Conservation (phyloP, 2,329 filamentous ascomycete species). For the Cytospora chrysosperma region DNA sequence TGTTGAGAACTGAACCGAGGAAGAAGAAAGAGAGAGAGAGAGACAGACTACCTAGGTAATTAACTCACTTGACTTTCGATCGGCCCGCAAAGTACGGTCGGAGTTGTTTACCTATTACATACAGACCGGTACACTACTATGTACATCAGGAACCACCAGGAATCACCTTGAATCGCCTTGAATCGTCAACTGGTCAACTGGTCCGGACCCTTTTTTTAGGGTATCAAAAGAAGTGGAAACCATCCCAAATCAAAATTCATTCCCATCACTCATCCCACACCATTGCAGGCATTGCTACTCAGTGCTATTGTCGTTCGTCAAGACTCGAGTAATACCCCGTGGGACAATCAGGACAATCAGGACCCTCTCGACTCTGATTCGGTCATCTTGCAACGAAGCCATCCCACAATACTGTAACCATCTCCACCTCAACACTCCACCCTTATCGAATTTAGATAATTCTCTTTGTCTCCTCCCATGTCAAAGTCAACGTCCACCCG, state of each 20-base stretch:
- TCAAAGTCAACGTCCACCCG: background rate
- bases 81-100: too few relatives aligned
- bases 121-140: too few relatives aligned
- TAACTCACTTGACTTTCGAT: too few relatives aligned
- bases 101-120: too few relatives aligned
- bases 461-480: background rate
- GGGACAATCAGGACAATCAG: background rate
- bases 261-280: background rate
- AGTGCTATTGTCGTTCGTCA: background rate
- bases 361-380: background rate
- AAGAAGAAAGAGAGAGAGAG: too few relatives aligned
- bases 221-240: background rate
- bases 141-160: too few relatives aligned
- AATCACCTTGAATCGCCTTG: too few relatives aligned
- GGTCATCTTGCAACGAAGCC: background rate
- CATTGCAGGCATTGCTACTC: background rate
- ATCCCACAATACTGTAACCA: background rate
- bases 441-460: background rate
- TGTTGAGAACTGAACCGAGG: too few relatives aligned
- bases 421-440: background rate
- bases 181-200: too few relatives aligned
- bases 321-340: background rate
- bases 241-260: background rate
- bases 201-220: too few relatives aligned
- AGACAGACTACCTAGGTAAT: too few relatives aligned